A percentile compares a stretch with the other conserved stretches of the same genome.
Conservation (phyloP, 768 basidiomycete species). For the Chlorophyllum brunneum region DNA sequence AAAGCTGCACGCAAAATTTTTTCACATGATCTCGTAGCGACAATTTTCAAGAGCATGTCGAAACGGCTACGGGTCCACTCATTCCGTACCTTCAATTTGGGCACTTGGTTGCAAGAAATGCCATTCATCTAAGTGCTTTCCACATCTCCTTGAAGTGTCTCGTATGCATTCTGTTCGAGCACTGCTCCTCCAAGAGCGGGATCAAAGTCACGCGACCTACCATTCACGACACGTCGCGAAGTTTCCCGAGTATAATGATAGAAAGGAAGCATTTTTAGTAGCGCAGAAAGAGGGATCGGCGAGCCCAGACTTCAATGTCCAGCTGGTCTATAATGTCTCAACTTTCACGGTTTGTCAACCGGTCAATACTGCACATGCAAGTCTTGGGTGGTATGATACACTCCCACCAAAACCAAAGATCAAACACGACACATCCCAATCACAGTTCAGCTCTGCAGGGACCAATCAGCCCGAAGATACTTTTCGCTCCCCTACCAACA, state of each 20-base stretch:
- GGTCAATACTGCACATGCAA: slow-evolving; percentile 32
- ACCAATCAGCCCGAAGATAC: too few relatives aligned
- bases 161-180: slow-evolving; percentile 39
- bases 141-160: slow-evolving; percentile 28
- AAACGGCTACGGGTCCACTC: not conserved
- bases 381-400: slow-evolving; percentile 62
- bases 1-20: not conserved
- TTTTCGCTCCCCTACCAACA: not conserved
- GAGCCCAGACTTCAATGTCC: slow-evolving; percentile 26
- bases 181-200: slow-evolving; percentile 24
- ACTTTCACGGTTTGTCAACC: slow-evolving; percentile 48
- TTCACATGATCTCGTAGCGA: not conserved
- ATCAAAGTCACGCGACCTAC: slow-evolving; percentile 23
- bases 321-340: slow-evolving; percentile 44
- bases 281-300: slow-evolving; percentile 28
- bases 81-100: slow-evolving; percentile 14
- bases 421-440: not conserved
- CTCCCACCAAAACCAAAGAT: not conserved
- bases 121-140: slow-evolving; percentile 34
- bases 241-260: slow-evolving; percentile 16
- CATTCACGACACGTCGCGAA: slow-evolving; percentile 22
- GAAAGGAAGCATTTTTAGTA: slow-evolving; percentile 13
- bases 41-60: not conserved
- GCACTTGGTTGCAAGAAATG: slow-evolving; percentile 37
- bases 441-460: too few relatives aligned